A percentile compares a stretch with the other conserved stretches of the same genome.
phyloP scores from a whole-genome alignment of 805 yeast genomes.

The Candida koratica region DNA sequence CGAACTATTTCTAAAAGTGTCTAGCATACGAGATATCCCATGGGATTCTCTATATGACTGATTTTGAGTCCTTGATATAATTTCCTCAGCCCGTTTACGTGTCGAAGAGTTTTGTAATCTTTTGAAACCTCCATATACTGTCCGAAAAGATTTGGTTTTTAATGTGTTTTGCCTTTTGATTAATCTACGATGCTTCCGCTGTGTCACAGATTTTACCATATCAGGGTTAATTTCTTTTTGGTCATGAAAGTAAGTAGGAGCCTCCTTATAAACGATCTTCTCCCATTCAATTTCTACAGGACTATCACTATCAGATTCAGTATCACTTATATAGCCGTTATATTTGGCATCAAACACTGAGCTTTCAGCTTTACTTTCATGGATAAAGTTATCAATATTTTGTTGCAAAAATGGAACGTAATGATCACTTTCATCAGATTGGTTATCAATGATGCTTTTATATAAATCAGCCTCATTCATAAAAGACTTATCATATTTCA shows the following conservation, averaged over 20 bases:
- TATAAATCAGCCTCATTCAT: slow-evolving; percentile 12
- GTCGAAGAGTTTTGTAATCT: neutral
- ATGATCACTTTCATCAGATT: slow-evolving; percentile 4
- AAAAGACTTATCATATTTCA: neutral
- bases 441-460: slow-evolving; percentile 9
- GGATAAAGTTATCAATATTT: neutral
- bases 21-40: neutral
- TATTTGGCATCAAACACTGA: slow-evolving; percentile 11
- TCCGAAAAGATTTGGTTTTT: neutral
- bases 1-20: neutral
- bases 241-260: slow-evolving; percentile 1
- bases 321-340: slow-evolving; percentile 9
- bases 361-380: slow-evolving; percentile 7
- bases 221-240: slow-evolving; percentile 4
- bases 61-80: neutral
- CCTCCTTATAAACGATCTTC: neutral
- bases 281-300: neutral
- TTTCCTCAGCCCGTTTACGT: neutral
- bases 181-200: neutral
- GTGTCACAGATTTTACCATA: neutral
- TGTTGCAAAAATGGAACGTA: slow-evolving; percentile 5
- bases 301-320: slow-evolving; percentile 8
- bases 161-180: neutral
- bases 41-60: neutral
- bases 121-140: neutral